Percentiles rank a stretch among this genome's conserved stretches.
These are phyloP conservation scores for Elsinoe fawcettii DNA, from an alignment of 2,329 filamentous ascomycete species.

Conservation along the genomic window DNA sequence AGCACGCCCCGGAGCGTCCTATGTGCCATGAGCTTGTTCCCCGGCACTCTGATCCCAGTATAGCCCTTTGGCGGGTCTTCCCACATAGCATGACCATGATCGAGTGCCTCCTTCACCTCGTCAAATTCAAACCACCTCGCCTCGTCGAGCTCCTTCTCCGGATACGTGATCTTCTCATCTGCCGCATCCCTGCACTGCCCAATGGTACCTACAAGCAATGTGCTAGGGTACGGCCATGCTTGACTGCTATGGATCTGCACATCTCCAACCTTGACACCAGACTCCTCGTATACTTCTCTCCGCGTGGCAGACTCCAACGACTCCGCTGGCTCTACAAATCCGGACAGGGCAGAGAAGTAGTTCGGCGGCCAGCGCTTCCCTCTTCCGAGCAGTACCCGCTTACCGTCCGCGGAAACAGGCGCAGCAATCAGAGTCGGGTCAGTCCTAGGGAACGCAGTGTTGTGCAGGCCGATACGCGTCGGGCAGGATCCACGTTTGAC, in stretches of 20 bases:
- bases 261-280: constrained; percentile 65
- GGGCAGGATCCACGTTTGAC: constrained; percentile 19
- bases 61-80: constrained; percentile 20
- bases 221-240: constrained; percentile 81
- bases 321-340: constrained; percentile 79
- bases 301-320: constrained; percentile 77
- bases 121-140: constrained; percentile 22
- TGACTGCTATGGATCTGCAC: constrained; percentile 78
- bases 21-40: constrained; percentile 21
- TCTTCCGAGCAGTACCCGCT: constrained; percentile 20
- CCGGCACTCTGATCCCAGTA: constrained; percentile 21
- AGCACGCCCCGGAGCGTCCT: constrained; percentile 20
- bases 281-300: constrained; percentile 80
- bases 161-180: constrained; percentile 22
- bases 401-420: constrained; percentile 21
- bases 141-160: constrained; percentile 22
- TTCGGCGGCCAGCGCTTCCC: constrained; percentile 22
- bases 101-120: constrained; percentile 21
- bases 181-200: constrained; percentile 20
- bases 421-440: constrained; percentile 22
- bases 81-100: constrained; percentile 23
- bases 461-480: constrained; percentile 21
- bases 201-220: constrained; percentile 62
- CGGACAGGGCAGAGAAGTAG: constrained; percentile 31
- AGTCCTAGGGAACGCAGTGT: constrained; percentile 22